Evolutionary conservation across 1,284 basidiomycete genomes (phyloP), one percentile per base, ranked within the genome.

Genomic region (Cryptococcus hybrid): DNA sequence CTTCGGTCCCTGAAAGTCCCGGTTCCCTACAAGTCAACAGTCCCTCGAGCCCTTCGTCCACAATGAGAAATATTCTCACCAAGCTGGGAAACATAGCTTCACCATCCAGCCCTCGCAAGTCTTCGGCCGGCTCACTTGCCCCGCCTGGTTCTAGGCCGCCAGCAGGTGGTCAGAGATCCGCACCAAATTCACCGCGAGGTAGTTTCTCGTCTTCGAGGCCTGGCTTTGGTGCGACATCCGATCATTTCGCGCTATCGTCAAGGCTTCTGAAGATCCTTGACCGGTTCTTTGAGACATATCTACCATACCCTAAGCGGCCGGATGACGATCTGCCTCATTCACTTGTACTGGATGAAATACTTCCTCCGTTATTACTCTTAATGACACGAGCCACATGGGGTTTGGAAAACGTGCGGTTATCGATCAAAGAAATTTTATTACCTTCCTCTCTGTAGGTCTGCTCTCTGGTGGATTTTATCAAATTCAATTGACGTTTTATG

Each of bases 291-390:
- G 58, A 64, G 0, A 54, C 45, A 0, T 65, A 68, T 13, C 47
- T 73, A 12, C 70, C 69, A 0, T 69, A 61, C 2, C 64, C 59
- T 3, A 58, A 40, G 12, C 54, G 59, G 9, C 61, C 65, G 12
- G 65, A 67, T 52, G 62, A 68, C 18, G 49, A 46, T 15, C n/a
- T 57, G 12, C 58, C 65, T 7, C 51, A 67, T 34, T 74, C 68
- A 0, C 43, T 76, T 15, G 77, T 83, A 12, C 73, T 93, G 39
- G 92, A 95, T 66, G 90, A 94, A 54, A 71, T 86, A 0, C 77
- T 92, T 30, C 81, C 85, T 2, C 92, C 92, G 0, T 79, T 93
- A 11, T 81, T 88, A 9, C 78, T 91, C 9, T 82, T 95, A 24
- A 76, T 93, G 48, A 84, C 85, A 1, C 84, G 87, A 57, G 74